phyloP scores from a whole-genome alignment of 345 rosid species.

The Mangifera indica region DNA sequence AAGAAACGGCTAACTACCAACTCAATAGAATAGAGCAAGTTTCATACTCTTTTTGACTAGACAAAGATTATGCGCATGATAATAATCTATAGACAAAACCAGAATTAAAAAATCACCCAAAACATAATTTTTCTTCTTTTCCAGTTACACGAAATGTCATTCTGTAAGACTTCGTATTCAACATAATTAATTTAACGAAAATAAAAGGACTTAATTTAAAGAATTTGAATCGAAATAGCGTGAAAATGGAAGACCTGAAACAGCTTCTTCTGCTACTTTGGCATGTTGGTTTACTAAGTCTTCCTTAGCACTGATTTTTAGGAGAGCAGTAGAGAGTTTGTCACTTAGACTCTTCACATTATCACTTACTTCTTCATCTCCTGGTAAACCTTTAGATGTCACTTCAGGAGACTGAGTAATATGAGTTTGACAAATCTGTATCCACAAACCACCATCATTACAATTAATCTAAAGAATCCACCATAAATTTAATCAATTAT shows the following conservation, averaged over 20 bases:
- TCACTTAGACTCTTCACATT: slow-evolving; percentile 49
- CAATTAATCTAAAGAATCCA: background rate
- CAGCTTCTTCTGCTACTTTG: slow-evolving; percentile 98
- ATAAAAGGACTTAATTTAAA: too few relatives aligned
- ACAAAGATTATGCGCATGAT: background rate
- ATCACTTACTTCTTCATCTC: slow-evolving; percentile 53
- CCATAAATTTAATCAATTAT: background rate
- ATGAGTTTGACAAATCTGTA: slow-evolving; percentile 37
- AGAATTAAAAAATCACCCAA: background rate
- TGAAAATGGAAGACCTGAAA: slow-evolving; percentile 49
- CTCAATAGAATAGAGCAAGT: background rate
- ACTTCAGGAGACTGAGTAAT: slow-evolving; percentile 64
- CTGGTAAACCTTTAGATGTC: slow-evolving; percentile 40
- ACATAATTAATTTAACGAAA: too few relatives aligned
- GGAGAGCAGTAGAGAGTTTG: slow-evolving; percentile 79
- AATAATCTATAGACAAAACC: background rate
- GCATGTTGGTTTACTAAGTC: slow-evolving; percentile 86
- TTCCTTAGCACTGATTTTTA: slow-evolving; percentile 71
- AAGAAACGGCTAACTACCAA: slow-evolving; percentile 4
- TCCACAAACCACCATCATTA: slow-evolving; percentile 23
- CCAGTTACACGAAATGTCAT: too few relatives aligned
- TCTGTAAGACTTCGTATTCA: too few relatives aligned
- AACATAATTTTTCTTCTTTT: background rate
- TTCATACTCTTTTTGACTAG: background rate
- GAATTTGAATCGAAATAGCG: background rate